Percentiles rank a stretch among this genome's conserved stretches.
phyloP scores from a whole-genome alignment of 2,329 filamentous ascomycete species.

The Cryphonectria japonica region DNA sequence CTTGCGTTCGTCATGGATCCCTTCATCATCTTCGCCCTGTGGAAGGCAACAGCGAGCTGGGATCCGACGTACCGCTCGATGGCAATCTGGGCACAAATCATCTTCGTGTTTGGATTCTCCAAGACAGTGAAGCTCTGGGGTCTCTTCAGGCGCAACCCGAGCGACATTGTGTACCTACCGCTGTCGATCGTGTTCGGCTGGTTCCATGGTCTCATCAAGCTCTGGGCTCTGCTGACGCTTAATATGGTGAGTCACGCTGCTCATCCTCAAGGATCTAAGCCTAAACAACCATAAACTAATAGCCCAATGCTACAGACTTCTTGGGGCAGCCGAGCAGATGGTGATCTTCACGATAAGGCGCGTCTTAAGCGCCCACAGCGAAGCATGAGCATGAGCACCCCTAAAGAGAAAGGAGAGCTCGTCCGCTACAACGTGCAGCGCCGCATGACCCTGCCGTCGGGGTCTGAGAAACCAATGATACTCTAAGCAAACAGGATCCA shows the following conservation, averaged over 20 bases:
- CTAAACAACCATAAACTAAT: conserved; percentile 17
- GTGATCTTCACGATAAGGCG: conserved; percentile 78
- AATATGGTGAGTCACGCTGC: conserved; percentile 68
- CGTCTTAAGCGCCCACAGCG: conserved; percentile 61
- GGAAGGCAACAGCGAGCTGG: conserved; percentile 69
- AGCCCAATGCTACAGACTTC: conserved; percentile 67
- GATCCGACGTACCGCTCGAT: conserved; percentile 53
- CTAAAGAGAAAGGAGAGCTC: conserved; percentile 47
- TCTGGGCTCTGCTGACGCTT: conserved; percentile 82
- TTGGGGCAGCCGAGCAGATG: conserved; percentile 92
- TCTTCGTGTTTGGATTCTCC: conserved; percentile 80
- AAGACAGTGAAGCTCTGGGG: conserved; percentile 91
- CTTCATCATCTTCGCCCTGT: conserved; percentile 70
- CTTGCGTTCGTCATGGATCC: conserved; percentile 81
- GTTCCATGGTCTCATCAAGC: conserved; percentile 89
- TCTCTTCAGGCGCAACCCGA: conserved; percentile 82
- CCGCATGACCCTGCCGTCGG: conserved; percentile 38
- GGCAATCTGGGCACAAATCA: conserved; percentile 63
- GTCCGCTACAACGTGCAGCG: conserved; percentile 51
- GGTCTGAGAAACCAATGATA: conserved; percentile 31
- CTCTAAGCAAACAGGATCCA: background rate
- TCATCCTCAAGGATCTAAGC: background rate
- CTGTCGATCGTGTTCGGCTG: conserved; percentile 91
- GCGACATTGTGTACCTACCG: conserved; percentile 78
- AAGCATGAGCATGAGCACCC: conserved; percentile 48